These are phyloP conservation scores for Borealophlyctis nickersoniae DNA, from an alignment of 192 early-diverging fungal species.

Conservation along the genomic window DNA sequence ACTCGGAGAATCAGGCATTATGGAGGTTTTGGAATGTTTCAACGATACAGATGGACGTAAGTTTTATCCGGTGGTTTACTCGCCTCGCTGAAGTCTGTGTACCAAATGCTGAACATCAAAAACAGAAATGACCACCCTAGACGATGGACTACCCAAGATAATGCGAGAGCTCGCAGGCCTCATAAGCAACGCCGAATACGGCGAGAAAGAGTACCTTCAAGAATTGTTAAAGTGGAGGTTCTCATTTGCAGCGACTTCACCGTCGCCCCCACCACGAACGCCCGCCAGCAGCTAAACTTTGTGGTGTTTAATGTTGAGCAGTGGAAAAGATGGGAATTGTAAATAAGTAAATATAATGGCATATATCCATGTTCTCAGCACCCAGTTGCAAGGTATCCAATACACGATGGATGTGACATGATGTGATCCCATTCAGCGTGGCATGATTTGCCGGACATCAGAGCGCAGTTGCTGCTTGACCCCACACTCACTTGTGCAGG, in stretches of 20 bases:
- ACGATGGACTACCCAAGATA: slow-evolving; percentile 20
- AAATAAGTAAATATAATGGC: too few relatives aligned
- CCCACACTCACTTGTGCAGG: too few relatives aligned
- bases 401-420: too few relatives aligned
- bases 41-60: slow-evolving; percentile 7
- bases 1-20: slow-evolving; percentile 43
- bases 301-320: too few relatives aligned
- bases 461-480: too few relatives aligned
- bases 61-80: slow-evolving; percentile 15
- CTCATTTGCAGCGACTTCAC: slow-evolving; percentile 9
- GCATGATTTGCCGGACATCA: too few relatives aligned
- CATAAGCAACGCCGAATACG: slow-evolving; percentile 47
- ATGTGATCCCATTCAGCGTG: too few relatives aligned
- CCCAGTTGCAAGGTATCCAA: too few relatives aligned
- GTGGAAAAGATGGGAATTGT: too few relatives aligned
- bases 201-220: slow-evolving; percentile 51
- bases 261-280: neutral
- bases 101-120: slow-evolving; percentile 4
- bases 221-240: slow-evolving; percentile 54
- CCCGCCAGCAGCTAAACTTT: too few relatives aligned
- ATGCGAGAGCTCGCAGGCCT: slow-evolving; percentile 50
- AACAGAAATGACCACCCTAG: slow-evolving; percentile 1
- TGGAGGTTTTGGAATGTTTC: slow-evolving; percentile 50
- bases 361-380: too few relatives aligned
- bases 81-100: neutral